Conservation (phyloP, 257 asterid species). For the Solanum tarapatanum region DNA sequence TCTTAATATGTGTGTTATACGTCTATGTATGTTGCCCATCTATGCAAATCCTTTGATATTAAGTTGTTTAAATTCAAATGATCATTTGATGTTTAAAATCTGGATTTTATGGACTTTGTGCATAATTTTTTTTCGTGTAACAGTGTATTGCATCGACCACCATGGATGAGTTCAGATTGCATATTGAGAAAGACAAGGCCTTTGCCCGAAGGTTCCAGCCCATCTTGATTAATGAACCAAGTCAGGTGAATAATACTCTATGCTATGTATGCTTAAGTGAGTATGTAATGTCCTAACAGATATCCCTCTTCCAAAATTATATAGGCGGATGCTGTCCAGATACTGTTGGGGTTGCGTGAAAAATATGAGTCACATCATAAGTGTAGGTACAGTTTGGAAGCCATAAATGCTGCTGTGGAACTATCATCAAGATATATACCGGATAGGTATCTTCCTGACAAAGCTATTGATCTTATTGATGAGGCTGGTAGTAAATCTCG, state of each 20-base stretch:
- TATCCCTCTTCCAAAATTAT: background rate
- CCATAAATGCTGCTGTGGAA: constrained; percentile 87
- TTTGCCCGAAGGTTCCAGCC: constrained; percentile 94
- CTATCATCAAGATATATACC: constrained; percentile 82
- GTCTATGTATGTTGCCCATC: background rate
- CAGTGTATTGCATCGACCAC: constrained; percentile 98
- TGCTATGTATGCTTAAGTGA: background rate
- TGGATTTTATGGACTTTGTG: background rate
- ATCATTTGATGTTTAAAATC: constrained; percentile 5
- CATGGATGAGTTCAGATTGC: constrained; percentile 75
- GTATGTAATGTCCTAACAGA: background rate
- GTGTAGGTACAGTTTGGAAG: constrained; percentile 76
- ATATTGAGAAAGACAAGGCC: constrained; percentile 92
- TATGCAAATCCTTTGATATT: background rate
- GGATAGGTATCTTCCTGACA: constrained; percentile 94
- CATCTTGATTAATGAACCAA: constrained; percentile 73
- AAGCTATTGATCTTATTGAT: constrained; percentile 92
- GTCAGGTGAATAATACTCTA: constrained; percentile 38
- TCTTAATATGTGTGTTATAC: background rate
- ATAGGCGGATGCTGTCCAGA: constrained; percentile 77
- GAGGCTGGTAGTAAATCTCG: constrained; percentile 99
- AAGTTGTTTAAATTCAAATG: background rate
- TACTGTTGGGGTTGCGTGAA: constrained; percentile 78
- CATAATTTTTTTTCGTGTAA: constrained; percentile 15
- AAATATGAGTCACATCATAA: constrained; percentile 81